Percentiles rank a stretch among this genome's conserved stretches.
phyloP scores from a whole-genome alignment of 2,329 filamentous ascomycete genomes.

The Emergomyces orientalis region DNA sequence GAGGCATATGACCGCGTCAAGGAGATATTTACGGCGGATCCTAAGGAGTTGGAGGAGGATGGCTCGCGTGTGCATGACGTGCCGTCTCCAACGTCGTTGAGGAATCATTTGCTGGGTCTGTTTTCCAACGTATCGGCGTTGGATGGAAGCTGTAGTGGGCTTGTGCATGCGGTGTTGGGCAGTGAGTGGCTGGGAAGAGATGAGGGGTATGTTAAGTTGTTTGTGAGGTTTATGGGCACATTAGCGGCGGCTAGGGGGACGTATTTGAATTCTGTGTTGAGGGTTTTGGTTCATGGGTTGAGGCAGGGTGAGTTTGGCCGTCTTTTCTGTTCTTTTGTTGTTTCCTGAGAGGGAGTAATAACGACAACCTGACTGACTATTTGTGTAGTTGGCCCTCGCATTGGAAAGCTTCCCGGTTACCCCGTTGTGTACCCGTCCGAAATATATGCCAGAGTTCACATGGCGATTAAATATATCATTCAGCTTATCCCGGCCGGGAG shows the following conservation, averaged over 20 bases:
- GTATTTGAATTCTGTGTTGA: conserved; percentile 64
- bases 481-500: conserved; percentile 72
- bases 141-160: conserved; percentile 46
- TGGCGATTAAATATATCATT: conserved; percentile 64
- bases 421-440: conserved; percentile 51
- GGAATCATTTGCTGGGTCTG: conserved; percentile 51
- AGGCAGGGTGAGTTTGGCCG: conserved; percentile 42
- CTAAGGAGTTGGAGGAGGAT: conserved; percentile 32
- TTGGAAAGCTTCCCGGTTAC: conserved; percentile 46
- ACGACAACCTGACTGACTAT: not conserved
- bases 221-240: conserved; percentile 48
- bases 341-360: not conserved
- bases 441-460: conserved; percentile 66
- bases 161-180: conserved; percentile 50
- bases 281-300: conserved; percentile 74
- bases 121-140: conserved; percentile 48
- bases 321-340: conserved; percentile 31
- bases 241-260: conserved; percentile 75
- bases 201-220: conserved; percentile 49
- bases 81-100: conserved; percentile 44
- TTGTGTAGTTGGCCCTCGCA: conserved; percentile 42
- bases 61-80: conserved; percentile 33
- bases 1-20: conserved; percentile 49
- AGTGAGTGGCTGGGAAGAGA: conserved; percentile 55
- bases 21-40: conserved; percentile 43